Conservation (phyloP, 1,284 basidiomycete genomes). For the Ganoderma leucocontextum region DNA sequence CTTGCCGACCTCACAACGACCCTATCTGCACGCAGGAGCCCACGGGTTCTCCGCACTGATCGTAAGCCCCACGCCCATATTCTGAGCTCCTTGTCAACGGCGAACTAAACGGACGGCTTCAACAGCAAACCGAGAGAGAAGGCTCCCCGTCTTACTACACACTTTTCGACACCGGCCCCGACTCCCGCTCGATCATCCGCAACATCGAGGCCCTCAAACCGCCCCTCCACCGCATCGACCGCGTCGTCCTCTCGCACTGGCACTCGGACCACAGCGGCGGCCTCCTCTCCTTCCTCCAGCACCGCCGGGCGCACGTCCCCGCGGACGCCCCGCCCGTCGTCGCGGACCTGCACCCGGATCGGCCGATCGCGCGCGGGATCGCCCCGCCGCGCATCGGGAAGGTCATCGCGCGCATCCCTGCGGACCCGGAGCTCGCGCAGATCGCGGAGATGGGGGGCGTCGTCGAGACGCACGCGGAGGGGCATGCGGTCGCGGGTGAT, state of each 20-base stretch:
- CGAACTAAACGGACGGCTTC: background rate
- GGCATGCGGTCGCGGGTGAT: slow-evolving; percentile 67
- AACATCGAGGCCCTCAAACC: slow-evolving; percentile 72
- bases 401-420: slow-evolving; percentile 65
- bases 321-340: slow-evolving; percentile 47
- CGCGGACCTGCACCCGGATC: slow-evolving; percentile 79
- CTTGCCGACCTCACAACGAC: slow-evolving; percentile 68
- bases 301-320: slow-evolving; percentile 43
- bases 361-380: slow-evolving; percentile 79
- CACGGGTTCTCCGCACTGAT: slow-evolving; percentile 85
- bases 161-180: slow-evolving; percentile 85
- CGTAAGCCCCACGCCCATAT: slow-evolving; percentile 49
- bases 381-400: slow-evolving; percentile 57
- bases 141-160: slow-evolving; percentile 51
- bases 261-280: slow-evolving; percentile 86
- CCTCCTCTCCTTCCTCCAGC: slow-evolving; percentile 65
- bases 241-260: slow-evolving; percentile 83
- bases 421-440: slow-evolving; percentile 76
- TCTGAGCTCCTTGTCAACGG: background rate
- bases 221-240: slow-evolving; percentile 61
- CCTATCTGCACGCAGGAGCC: slow-evolving; percentile 57
- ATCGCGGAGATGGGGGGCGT: slow-evolving; percentile 64
- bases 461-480: slow-evolving; percentile 62
- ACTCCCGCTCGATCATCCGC: slow-evolving; percentile 72
- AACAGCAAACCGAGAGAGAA: slow-evolving; percentile 48